A percentile compares a stretch with the other conserved stretches of the same genome.
These are phyloP conservation scores for Coemansia sp. DNA, from an alignment of 192 early-diverging fungal species.

Conservation along the genomic window DNA sequence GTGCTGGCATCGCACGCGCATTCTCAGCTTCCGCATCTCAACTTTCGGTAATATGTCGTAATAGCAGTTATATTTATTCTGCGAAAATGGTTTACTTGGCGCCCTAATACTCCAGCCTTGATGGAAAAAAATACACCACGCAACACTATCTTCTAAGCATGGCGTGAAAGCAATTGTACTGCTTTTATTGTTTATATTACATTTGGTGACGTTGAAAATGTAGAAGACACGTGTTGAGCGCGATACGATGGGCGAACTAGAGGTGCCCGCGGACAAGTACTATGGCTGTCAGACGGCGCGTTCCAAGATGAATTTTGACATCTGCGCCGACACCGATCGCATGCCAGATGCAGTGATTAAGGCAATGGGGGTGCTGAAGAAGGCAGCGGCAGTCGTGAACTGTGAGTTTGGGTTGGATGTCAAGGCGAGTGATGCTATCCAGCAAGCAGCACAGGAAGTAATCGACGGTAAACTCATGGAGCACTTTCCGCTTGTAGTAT, in stretches of 20 bases:
- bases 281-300: constrained; percentile 98
- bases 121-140: too few relatives aligned
- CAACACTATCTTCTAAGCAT: too few relatives aligned
- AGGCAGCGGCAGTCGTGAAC: constrained; percentile 93
- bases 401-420: constrained; percentile 82
- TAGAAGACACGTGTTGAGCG: constrained; percentile 66
- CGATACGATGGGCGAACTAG: constrained; percentile 92
- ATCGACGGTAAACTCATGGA: constrained; percentile 89
- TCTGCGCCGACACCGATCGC: constrained; percentile 86
- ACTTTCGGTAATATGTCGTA: constrained; percentile 38
- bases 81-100: too few relatives aligned
- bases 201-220: not conserved
- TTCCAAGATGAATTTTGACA: constrained; percentile 97
- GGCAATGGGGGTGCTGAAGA: constrained; percentile 95
- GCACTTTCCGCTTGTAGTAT: constrained; percentile 98
- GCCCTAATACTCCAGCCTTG: too few relatives aligned
- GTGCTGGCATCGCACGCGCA: constrained; percentile 31
- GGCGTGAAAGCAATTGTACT: not conserved
- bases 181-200: constrained; percentile 2
- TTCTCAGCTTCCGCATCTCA: constrained; percentile 43
- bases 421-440: constrained; percentile 83
- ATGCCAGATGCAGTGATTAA: constrained; percentile 96
- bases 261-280: constrained; percentile 94
- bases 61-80: constrained; percentile 14
- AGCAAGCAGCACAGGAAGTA: constrained; percentile 88